These are phyloP conservation scores for Podila verticillata DNA, from an alignment of 192 early-diverging fungal species.

Conservation along the genomic window DNA sequence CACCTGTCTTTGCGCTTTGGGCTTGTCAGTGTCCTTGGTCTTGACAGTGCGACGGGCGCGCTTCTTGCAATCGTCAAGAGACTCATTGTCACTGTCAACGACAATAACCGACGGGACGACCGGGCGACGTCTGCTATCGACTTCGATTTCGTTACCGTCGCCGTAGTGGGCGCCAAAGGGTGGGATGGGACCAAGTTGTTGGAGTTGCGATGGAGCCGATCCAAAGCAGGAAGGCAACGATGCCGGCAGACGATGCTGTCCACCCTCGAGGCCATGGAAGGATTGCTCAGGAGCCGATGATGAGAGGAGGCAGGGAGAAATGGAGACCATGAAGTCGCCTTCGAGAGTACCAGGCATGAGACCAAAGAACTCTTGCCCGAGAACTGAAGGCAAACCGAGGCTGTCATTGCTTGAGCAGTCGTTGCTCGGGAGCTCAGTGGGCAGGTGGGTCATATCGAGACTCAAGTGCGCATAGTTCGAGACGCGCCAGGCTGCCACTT, in stretches of 20 bases:
- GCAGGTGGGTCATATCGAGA: too few relatives aligned
- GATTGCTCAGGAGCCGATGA: background rate
- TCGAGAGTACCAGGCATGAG: background rate
- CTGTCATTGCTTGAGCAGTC: too few relatives aligned
- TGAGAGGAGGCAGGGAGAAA: background rate
- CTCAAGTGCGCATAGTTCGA: too few relatives aligned
- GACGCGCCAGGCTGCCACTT: background rate
- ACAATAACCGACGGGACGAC: background rate
- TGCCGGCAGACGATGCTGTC: background rate
- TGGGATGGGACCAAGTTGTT: background rate
- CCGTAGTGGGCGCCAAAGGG: background rate
- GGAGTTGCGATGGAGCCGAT: background rate
- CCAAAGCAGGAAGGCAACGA: background rate
- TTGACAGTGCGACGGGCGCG: background rate
- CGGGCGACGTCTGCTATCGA: background rate
- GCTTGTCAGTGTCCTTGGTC: conserved; percentile 6
- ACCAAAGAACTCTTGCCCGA: background rate
- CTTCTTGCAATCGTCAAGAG: conserved; percentile 3
- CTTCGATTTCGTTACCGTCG: conserved; percentile 3
- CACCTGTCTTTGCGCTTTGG: background rate
- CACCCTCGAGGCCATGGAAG: background rate
- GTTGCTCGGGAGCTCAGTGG: background rate
- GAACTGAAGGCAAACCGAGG: background rate
- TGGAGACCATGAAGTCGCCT: background rate
- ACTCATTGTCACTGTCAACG: background rate